Evolutionary conservation across 768 basidiomycete genomes (phyloP), one percentile per base, ranked within the genome.

Genomic region (Mycena leptocephala): DNA sequence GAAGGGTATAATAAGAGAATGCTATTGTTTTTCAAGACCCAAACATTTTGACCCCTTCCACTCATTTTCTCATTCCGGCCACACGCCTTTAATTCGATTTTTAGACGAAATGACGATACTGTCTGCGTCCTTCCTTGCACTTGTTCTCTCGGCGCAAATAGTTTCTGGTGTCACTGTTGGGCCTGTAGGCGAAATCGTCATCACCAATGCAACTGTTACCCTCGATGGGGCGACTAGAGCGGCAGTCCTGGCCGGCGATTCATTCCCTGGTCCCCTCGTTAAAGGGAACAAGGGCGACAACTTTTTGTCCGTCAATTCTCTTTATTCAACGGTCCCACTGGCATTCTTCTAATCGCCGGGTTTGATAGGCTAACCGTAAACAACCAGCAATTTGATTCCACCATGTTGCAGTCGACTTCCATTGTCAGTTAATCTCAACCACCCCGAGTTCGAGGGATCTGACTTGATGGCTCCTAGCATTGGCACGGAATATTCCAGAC

Each of bases 391-490:
- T 83, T 79, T 7, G 86, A 89, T 61, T 74, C 76, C 9, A 82
- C 85, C 20, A 87, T 87, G 86, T 76, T 86, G 46, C 82, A 81
- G n/a, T 84, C 82, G 28, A 89, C 88, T 8, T 87, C 87, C 11
- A 81, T 89, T 63, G 88, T 88, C 80, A 56, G 85, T 58, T 41
- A 30, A 20, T n/a, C 33, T 26, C 26, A 28, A 43, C 46, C 2
- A 32, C 18, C 46, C n/a, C n/a, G n/a, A 4, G 13, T 41, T 71
- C 66, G 8, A 1, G 22, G 1, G 1, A 33, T 18, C 30, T 65
- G 37, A 0, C 41, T 37, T 20, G 67, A 43, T 30, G 39, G 24
- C 16, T 22, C 41, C 11, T 55, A 84, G 83, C 83, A 86, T 71
- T 86, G 83, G 82, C 84, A 86, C 69, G 85, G 84, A 11, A 73